These are phyloP conservation scores for Chlorella vulgaris DNA, from an alignment of 139 green algal species.

Conservation along the genomic window DNA sequence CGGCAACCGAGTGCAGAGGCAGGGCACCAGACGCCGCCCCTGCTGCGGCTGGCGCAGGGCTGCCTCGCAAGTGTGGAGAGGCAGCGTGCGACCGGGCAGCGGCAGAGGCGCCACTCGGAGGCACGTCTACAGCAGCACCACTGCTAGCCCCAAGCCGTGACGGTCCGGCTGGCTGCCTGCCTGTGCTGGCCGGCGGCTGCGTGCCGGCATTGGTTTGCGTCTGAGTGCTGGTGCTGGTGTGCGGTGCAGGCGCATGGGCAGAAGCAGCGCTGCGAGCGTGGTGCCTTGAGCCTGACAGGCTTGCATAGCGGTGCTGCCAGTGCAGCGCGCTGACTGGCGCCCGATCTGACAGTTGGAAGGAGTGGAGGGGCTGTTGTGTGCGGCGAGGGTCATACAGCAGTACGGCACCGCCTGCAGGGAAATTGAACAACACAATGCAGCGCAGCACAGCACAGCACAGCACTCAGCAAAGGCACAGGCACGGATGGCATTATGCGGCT, in stretches of 20 bases:
- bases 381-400: conserved; percentile 39
- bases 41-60: neutral
- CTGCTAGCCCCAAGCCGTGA: neutral
- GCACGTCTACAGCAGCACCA: too few species aligned
- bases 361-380: conserved; percentile 1
- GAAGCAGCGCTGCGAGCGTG: too few species aligned
- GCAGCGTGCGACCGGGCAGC: neutral
- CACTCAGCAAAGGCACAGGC: too few species aligned
- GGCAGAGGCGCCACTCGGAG: neutral
- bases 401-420: conserved; percentile 24
- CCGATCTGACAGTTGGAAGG: neutral
- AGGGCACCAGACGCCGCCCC: neutral
- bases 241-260: too few species aligned
- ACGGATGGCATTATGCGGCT: too few species aligned
- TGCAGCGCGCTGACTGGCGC: conserved; percentile 31
- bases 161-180: neutral
- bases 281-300: neutral
- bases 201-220: too few species aligned
- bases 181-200: neutral
- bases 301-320: conserved; percentile 38
- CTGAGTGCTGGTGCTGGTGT: neutral
- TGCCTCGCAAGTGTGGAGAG: neutral
- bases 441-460: too few species aligned
- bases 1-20: neutral
- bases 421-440: neutral